These are phyloP conservation scores for Cubamyces sp. DNA, from an alignment of 768 basidiomycete genomes.

Conservation along the genomic window DNA sequence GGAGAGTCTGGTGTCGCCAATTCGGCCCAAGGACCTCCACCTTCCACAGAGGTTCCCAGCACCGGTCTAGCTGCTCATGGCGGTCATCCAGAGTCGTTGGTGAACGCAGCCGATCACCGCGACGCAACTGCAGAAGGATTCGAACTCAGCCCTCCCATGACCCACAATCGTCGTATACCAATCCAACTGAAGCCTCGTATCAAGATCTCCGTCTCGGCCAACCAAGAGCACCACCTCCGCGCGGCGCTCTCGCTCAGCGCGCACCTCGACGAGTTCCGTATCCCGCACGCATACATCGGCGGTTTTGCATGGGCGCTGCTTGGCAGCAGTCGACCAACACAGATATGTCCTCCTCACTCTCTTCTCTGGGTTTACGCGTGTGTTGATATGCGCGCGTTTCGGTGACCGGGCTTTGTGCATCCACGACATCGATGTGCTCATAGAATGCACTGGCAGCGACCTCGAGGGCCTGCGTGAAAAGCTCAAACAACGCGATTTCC, in stretches of 20 bases:
- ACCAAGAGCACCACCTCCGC: conserved; percentile 8
- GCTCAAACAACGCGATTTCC: conserved; percentile 1
- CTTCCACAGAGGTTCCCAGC: too few relatives aligned
- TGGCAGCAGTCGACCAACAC: conserved; percentile 18
- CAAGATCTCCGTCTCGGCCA: neutral
- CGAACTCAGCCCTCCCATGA: too few relatives aligned
- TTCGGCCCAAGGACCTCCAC: too few relatives aligned
- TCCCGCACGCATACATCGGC: conserved; percentile 18
- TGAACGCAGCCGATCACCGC: too few relatives aligned
- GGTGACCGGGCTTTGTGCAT: neutral
- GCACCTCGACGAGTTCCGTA: conserved; percentile 4
- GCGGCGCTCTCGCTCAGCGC: conserved; percentile 14
- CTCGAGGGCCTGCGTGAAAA: neutral
- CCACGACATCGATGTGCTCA: conserved; percentile 23
- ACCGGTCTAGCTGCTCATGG: too few relatives aligned
- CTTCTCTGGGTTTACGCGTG: neutral
- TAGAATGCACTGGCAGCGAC: neutral
- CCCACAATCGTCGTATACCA: too few relatives aligned
- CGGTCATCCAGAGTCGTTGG: too few relatives aligned
- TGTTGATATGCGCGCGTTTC: neutral
- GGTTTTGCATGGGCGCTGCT: conserved; percentile 21
- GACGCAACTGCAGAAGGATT: too few relatives aligned
- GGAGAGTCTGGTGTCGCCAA: too few relatives aligned
- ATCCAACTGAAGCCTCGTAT: too few relatives aligned
- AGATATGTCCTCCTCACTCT: conserved; percentile 2